phyloP scores from a whole-genome alignment of 2,329 filamentous ascomycete genomes.

The Fusarium vanettenii region DNA sequence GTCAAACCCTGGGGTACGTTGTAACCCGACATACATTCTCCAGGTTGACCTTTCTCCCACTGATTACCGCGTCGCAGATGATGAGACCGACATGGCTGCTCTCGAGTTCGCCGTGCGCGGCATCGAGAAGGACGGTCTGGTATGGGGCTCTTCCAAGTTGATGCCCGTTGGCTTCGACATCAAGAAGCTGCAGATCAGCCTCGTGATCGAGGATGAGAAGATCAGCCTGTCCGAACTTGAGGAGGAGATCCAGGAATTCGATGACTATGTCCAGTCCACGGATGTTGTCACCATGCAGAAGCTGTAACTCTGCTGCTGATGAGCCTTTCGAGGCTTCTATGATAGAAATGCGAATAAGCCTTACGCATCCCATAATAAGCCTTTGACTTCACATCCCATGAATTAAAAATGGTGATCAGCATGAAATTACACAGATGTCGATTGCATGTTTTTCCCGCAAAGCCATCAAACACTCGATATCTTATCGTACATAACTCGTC shows the following conservation, averaged over 20 bases:
- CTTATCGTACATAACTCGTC: no score
- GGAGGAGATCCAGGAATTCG: slow-evolving; percentile 82
- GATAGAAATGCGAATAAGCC: no score
- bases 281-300: slow-evolving; percentile 94
- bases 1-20: slow-evolving; percentile 96
- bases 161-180: slow-evolving; percentile 95
- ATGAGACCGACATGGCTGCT: slow-evolving; percentile 90
- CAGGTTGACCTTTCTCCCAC: slow-evolving; percentile 45
- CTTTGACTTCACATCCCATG: no score
- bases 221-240: slow-evolving; percentile 84
- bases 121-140: slow-evolving; percentile 92
- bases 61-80: slow-evolving; percentile 64
- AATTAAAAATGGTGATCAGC: no score
- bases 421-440: no score
- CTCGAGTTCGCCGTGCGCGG: slow-evolving; percentile 83
- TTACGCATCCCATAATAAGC: no score
- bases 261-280: slow-evolving; percentile 96
- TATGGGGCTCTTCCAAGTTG: slow-evolving; percentile 94
- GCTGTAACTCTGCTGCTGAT: slow-evolving; percentile 67
- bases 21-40: no score
- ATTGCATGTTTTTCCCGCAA: no score
- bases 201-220: slow-evolving; percentile 98
- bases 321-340: no score
- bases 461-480: no score
- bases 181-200: slow-evolving; percentile 99